Base-by-base conservation (phyloP, 2,329 filamentous ascomycete genomes). In the Pochonia chlamydosporia region DNA sequence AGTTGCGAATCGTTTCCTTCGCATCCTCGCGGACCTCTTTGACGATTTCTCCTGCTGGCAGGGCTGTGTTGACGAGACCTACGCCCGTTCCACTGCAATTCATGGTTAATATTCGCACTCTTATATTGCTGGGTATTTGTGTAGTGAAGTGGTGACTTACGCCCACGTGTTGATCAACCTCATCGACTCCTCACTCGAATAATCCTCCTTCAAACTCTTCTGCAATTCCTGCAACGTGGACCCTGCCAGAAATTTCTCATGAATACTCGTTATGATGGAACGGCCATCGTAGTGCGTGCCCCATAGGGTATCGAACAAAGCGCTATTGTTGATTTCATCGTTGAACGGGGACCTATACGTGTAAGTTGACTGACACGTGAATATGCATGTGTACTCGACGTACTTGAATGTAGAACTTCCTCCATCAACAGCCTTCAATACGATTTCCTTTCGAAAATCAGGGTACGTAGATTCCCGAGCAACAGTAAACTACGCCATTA, bases 331-430 rank as follows among this genome's bases (percentile, higher is more conserved):
- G 49, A 74, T 58, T 24, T 65, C 57, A 47, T 74, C 71, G 51
- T 74, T 66, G 49, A 73, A 71, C 0, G 63, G 58, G 1, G 70
- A 68, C 33, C 63, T 66, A n/a, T 13, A 23, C 21, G 8, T 14
- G 20, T 24, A 3, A n/a, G n/a, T n/a, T n/a, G n/a, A n/a, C n/a
- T n/a, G 10, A 24, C 16, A 40, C 10, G 20, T 20, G 7, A 24
- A 5, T 3, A 40, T 28, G 3, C 18, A 24, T 18, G n/a, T 14
- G 10, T 11, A 5, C 6, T 20, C 10, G 4, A 48, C 54, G 25
- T 56, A 74, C 69, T 77, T 77, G 47, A 73, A 56, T 0, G 74
- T 77, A 3, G 67, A 63, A 13, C 61, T 48, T 5, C 65, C 74
- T 3, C 74, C 74, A 49, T 77, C 74, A 3, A 49, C 57, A 13